Percentiles rank a stretch among this genome's conserved stretches.
These are phyloP conservation scores for Chytriomyces sp. DNA, from an alignment of 192 early-diverging fungal genomes.

Conservation along the genomic window DNA sequence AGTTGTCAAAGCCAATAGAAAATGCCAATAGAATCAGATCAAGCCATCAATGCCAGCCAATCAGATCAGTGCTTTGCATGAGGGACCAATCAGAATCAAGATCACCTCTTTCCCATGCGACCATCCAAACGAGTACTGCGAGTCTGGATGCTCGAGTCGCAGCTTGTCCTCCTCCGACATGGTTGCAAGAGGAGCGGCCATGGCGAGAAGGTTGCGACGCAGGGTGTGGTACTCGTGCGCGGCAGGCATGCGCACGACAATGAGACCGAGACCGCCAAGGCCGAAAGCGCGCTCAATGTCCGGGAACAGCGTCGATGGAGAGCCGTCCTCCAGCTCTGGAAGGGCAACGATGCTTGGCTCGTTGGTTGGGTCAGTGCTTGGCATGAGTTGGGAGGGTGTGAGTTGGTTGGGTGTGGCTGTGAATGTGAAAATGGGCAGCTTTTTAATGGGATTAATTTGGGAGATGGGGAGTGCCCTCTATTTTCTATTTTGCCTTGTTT, in stretches of 20 bases:
- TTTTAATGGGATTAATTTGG: too few species aligned
- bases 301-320: neutral
- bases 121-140: constrained; percentile 70
- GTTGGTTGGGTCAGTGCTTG: neutral
- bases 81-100: too few species aligned
- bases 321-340: neutral
- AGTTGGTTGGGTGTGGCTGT: too few species aligned
- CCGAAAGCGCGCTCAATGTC: neutral
- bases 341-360: neutral
- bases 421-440: too few species aligned
- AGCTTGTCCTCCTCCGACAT: constrained; percentile 57
- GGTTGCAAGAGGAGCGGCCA: constrained; percentile 61
- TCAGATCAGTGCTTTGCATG: too few species aligned
- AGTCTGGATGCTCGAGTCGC: constrained; percentile 55
- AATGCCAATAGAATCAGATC: too few species aligned
- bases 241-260: constrained; percentile 2
- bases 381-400: too few species aligned
- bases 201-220: constrained; percentile 53
- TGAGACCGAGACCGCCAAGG: neutral
- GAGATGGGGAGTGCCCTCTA: too few species aligned
- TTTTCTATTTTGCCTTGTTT: too few species aligned
- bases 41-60: too few species aligned
- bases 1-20: too few species aligned
- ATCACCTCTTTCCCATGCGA: constrained; percentile 65
- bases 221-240: constrained; percentile 17